phyloP scores from a whole-genome alignment of 441 rosid species.

The Eutrema salsugineum region DNA sequence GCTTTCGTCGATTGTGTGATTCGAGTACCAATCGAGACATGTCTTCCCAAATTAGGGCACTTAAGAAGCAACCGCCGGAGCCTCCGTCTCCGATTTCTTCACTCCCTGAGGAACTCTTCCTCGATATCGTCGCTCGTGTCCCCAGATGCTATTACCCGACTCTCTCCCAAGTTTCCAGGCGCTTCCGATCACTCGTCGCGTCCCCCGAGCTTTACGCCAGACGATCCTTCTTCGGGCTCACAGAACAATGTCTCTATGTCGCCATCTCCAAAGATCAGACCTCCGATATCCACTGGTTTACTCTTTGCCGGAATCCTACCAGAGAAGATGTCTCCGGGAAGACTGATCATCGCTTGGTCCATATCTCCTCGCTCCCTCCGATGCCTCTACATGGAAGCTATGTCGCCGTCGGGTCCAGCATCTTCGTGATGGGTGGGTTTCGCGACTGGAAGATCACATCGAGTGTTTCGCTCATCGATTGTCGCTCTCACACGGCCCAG shows the following conservation, averaged over 20 bases:
- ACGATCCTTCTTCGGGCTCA: not conserved
- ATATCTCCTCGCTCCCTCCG: constrained; percentile 25
- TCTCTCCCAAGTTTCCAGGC: constrained; percentile 11
- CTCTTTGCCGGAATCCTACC: constrained; percentile 6
- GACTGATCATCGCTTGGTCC: not conserved
- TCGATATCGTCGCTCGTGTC: constrained; percentile 16
- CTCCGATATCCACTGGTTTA: constrained; percentile 24
- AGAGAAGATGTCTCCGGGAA: not conserved
- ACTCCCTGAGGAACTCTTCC: constrained; percentile 21
- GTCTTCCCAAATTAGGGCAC: constrained; percentile 19
- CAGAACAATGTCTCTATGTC: constrained; percentile 23
- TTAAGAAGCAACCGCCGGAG: constrained; percentile 17
- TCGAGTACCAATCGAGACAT: not conserved
- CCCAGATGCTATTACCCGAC: constrained; percentile 8
- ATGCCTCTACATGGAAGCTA: constrained; percentile 26
- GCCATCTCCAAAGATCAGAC: constrained; percentile 24
- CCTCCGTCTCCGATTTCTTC: not conserved
- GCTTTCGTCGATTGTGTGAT: not conserved
- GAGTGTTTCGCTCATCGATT: constrained; percentile 19
- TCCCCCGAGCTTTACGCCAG: constrained; percentile 21
- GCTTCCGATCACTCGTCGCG: constrained; percentile 17
- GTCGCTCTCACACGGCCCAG: not conserved
- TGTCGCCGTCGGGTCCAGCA: constrained; percentile 1
- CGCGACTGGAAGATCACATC: constrained; percentile 14
- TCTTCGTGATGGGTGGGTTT: constrained; percentile 27